These are phyloP conservation scores for Pseudocercospora eumusae DNA, from an alignment of 2,329 filamentous ascomycete species.

Conservation along the genomic window DNA sequence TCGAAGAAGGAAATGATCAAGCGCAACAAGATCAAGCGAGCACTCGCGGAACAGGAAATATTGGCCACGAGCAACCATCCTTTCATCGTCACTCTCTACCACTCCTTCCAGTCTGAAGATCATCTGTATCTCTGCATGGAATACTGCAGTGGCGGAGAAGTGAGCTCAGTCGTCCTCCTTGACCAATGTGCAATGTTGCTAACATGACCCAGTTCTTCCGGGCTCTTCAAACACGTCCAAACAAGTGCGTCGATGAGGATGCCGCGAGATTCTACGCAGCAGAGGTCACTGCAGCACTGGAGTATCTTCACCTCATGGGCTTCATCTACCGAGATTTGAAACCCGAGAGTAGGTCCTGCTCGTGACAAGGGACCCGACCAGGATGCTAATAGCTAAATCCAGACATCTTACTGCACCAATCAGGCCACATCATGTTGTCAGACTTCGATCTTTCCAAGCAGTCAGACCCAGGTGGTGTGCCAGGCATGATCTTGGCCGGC, in stretches of 20 bases:
- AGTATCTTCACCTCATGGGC: slow-evolving; percentile 97
- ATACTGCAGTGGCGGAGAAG: slow-evolving; percentile 94
- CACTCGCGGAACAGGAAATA: slow-evolving; percentile 95
- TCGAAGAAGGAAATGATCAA: slow-evolving; percentile 99
- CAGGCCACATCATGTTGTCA: slow-evolving; percentile 99
- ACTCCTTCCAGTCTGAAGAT: slow-evolving; percentile 98
- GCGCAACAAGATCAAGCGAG: slow-evolving; percentile 99
- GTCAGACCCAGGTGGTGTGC: slow-evolving; percentile 90
- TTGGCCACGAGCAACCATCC: slow-evolving; percentile 97
- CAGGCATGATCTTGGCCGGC: slow-evolving; percentile 88
- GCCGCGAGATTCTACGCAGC: slow-evolving; percentile 96
- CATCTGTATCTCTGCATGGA: slow-evolving; percentile 99
- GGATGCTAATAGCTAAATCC: slow-evolving; percentile 41
- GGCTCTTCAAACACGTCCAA: slow-evolving; percentile 90
- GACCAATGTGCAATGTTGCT: neutral
- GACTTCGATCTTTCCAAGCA: slow-evolving; percentile 99
- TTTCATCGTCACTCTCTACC: slow-evolving; percentile 97
- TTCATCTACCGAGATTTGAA: slow-evolving; percentile 99
- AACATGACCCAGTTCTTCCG: slow-evolving; percentile 69
- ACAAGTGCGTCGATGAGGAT: slow-evolving; percentile 96
- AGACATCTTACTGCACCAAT: slow-evolving; percentile 98
- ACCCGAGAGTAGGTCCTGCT: slow-evolving; percentile 74
- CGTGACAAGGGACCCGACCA: neutral
- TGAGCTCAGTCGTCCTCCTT: neutral
- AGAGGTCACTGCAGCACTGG: slow-evolving; percentile 92